Evolutionary conservation across 2,329 filamentous ascomycete species (phyloP).

Genomic region (Stagonosporopsis tanaceti): DNA sequence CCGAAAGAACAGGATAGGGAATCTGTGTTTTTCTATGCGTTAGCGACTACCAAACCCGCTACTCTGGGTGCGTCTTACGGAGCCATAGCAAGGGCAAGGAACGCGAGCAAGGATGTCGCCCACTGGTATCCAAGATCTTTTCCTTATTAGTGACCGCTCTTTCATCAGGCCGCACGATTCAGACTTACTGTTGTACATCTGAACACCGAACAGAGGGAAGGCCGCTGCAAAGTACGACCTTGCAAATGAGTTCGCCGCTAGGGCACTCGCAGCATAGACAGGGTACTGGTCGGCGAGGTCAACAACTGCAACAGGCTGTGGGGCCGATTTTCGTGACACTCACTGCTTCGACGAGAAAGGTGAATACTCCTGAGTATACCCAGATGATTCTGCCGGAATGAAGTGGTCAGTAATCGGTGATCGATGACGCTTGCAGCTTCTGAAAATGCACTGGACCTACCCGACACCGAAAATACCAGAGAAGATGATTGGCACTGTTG

Average conservation of each 20-base stretch:
- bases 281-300: constrained; percentile 53
- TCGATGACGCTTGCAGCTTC: constrained; percentile 29
- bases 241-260: constrained; percentile 61
- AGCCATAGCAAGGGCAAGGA: constrained; percentile 59
- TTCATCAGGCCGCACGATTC: constrained; percentile 38
- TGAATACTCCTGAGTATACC: constrained; percentile 85
- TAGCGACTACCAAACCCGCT: constrained; percentile 43
- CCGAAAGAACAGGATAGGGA: constrained; percentile 58
- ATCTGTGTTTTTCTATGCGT: constrained; percentile 45
- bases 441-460: constrained; percentile 39
- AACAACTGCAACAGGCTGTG: constrained; percentile 26
- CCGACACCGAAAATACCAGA: constrained; percentile 57
- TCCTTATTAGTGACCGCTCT: constrained; percentile 56
- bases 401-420: constrained; percentile 41
- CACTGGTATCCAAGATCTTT: constrained; percentile 59
- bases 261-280: constrained; percentile 58
- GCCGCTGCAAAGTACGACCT: constrained; percentile 58
- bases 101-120: constrained; percentile 57
- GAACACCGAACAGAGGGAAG: constrained; percentile 58
- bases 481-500: constrained; percentile 60
- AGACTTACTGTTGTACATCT: constrained; percentile 61
- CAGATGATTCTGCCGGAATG: constrained; percentile 69
- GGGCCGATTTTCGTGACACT: constrained; percentile 42
- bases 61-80: constrained; percentile 49
- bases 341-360: constrained; percentile 76